Percentiles rank a stretch among this genome's conserved stretches.
Evolutionary conservation across 768 basidiomycete species (phyloP).

Genomic region (Hygrocybe coccinea): DNA sequence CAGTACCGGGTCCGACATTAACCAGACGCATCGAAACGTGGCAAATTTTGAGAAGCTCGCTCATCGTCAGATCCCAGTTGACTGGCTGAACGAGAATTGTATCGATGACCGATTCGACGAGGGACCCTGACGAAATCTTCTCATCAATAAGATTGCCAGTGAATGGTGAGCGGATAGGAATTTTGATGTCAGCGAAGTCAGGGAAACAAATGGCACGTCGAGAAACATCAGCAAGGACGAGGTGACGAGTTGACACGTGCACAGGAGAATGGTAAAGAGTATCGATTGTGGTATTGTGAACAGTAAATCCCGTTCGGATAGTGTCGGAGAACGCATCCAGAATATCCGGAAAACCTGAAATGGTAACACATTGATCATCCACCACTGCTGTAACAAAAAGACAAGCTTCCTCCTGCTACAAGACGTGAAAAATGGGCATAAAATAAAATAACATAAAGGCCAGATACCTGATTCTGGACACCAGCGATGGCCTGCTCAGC

Average conservation of each 20-base stretch:
- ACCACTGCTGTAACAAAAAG: conserved; percentile 51
- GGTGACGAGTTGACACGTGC: conserved; percentile 28
- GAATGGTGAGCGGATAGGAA: conserved; percentile 44
- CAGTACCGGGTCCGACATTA: conserved; percentile 46
- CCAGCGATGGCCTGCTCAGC: conserved; percentile 18
- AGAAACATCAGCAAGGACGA: conserved; percentile 42
- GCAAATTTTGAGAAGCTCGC: conserved; percentile 22
- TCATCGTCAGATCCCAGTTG: conserved; percentile 46
- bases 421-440: conserved; percentile 4
- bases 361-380: conserved; percentile 44
- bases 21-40: conserved; percentile 33
- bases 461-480: conserved; percentile 10
- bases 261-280: conserved; percentile 49
- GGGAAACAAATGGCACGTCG: conserved; percentile 49
- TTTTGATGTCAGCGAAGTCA: conserved; percentile 39
- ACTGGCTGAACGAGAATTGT: conserved; percentile 50
- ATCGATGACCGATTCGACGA: conserved; percentile 43
- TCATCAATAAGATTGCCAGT: conserved; percentile 36
- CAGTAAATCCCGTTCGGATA: conserved; percentile 31
- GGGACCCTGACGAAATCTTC: conserved; percentile 20
- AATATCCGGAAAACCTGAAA: conserved; percentile 54
- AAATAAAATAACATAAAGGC: neutral
- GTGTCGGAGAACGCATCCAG: conserved; percentile 40
- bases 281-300: conserved; percentile 43
- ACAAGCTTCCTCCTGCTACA: conserved; percentile 1